Conservation (phyloP, 768 basidiomycete species). For the Auricularia auricula-judae region DNA sequence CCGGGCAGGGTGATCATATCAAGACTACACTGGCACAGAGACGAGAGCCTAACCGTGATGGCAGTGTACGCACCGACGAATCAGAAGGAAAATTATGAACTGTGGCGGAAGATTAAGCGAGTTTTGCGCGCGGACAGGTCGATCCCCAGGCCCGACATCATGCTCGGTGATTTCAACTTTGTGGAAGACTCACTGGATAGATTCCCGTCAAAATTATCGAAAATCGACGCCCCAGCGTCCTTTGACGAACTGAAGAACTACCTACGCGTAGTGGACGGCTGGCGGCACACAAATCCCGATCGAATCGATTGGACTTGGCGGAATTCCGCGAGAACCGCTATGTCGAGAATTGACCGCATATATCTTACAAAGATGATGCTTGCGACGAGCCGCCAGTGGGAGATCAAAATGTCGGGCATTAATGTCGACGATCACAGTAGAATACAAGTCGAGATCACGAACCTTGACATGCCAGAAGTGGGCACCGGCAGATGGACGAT, state of each 20-base stretch:
- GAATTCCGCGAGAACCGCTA: neutral
- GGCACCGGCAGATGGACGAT: neutral
- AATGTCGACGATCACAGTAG: neutral
- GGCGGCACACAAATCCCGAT: neutral
- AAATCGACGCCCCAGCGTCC: neutral
- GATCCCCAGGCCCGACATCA: slow-evolving; percentile 5
- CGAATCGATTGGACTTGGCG: neutral
- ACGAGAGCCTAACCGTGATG: neutral
- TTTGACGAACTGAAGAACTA: neutral
- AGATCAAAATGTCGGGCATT: neutral
- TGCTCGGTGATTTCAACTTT: slow-evolving; percentile 13
- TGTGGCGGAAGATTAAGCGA: neutral
- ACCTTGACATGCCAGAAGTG: neutral
- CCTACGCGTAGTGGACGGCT: neutral
- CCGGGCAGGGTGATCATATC: neutral
- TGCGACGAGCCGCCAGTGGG: neutral
- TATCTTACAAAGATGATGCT: neutral
- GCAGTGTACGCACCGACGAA: neutral
- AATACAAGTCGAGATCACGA: neutral
- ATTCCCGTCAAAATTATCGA: slow-evolving; percentile 1
- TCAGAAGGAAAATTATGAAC: neutral
- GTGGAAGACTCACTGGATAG: slow-evolving; percentile 13
- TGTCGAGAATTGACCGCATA: neutral
- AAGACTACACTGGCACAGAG: neutral
- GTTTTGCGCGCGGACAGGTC: neutral